These are phyloP conservation scores for Lentinula sp. DNA, from an alignment of 768 basidiomycete genomes.

Conservation along the genomic window DNA sequence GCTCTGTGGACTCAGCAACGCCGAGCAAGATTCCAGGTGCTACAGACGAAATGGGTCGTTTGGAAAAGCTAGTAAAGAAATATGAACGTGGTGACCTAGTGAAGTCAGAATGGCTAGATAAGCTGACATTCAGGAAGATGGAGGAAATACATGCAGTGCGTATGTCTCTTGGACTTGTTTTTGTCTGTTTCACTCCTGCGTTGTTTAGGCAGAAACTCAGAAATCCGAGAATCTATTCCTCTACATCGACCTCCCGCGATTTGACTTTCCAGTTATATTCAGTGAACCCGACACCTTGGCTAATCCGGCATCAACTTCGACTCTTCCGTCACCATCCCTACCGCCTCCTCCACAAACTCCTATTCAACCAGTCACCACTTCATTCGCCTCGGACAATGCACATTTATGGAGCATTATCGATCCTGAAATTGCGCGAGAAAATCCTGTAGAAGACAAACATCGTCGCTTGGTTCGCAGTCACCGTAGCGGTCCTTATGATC, in stretches of 20 bases:
- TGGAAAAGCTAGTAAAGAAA: slow-evolving; percentile 96
- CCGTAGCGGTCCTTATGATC: slow-evolving; percentile 88
- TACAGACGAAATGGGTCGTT: slow-evolving; percentile 89
- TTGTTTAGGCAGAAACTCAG: slow-evolving; percentile 70
- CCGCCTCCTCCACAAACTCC: slow-evolving; percentile 29
- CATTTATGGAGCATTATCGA: slow-evolving; percentile 86
- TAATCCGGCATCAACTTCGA: slow-evolving; percentile 32
- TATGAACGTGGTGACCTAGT: slow-evolving; percentile 91
- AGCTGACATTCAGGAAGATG: slow-evolving; percentile 89
- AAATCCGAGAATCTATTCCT: slow-evolving; percentile 94
- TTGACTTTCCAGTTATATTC: slow-evolving; percentile 96
- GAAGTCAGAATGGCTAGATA: slow-evolving; percentile 95
- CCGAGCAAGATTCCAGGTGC: slow-evolving; percentile 72
- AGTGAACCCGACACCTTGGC: slow-evolving; percentile 53
- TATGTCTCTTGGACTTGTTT: neutral
- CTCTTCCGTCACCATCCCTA: slow-evolving; percentile 25
- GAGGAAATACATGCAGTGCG: slow-evolving; percentile 89
- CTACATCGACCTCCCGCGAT: slow-evolving; percentile 92
- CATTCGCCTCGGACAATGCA: slow-evolving; percentile 51
- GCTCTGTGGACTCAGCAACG: slow-evolving; percentile 72
- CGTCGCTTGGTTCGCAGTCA: slow-evolving; percentile 91
- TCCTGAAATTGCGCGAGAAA: slow-evolving; percentile 86
- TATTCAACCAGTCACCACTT: slow-evolving; percentile 30
- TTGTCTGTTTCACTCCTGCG: neutral
- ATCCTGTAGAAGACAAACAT: slow-evolving; percentile 97